Evolutionary conservation across 1,284 basidiomycete genomes (phyloP).

Genomic region (Heterobasidion parviporum): DNA sequence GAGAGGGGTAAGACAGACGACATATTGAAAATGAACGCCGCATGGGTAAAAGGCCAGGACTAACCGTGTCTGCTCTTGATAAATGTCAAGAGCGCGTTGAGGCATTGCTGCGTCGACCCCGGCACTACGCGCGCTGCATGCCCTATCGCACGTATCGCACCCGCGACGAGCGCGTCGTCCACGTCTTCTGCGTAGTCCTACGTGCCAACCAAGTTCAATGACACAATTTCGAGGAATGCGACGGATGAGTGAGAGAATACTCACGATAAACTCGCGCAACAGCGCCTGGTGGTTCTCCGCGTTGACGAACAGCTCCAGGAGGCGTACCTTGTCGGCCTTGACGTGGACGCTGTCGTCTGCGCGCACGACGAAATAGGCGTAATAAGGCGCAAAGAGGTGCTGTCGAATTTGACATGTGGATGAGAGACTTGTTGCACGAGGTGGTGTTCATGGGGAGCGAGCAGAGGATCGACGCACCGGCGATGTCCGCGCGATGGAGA

Average conservation of each 20-base stretch:
- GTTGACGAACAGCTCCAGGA: conserved; percentile 59
- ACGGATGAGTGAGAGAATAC: conserved; percentile 14
- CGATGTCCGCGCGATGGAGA: conserved; percentile 49
- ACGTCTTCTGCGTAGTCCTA: conserved; percentile 74
- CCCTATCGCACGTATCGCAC: conserved; percentile 74
- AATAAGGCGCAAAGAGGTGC: conserved; percentile 46
- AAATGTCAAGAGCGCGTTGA: conserved; percentile 70
- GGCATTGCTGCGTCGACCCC: conserved; percentile 59
- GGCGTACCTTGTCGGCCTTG: conserved; percentile 68
- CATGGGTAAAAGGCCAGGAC: conserved; percentile 11
- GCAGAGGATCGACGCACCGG: conserved; percentile 34
- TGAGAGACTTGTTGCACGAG: neutral
- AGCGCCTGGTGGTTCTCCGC: conserved; percentile 62
- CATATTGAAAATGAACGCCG: neutral
- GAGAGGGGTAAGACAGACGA: neutral
- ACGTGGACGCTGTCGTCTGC: conserved; percentile 55
- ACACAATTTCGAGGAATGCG: neutral
- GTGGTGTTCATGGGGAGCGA: neutral
- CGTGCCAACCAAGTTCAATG: neutral
- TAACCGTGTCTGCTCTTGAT: conserved; percentile 68
- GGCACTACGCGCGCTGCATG: conserved; percentile 62
- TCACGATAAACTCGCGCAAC: conserved; percentile 75
- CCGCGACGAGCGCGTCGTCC: conserved; percentile 61
- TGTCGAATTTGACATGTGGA: neutral
- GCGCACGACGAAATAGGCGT: conserved; percentile 62